Base-by-base conservation (phyloP, 176 grass and related monocot species). In the Areca catechu region DNA sequence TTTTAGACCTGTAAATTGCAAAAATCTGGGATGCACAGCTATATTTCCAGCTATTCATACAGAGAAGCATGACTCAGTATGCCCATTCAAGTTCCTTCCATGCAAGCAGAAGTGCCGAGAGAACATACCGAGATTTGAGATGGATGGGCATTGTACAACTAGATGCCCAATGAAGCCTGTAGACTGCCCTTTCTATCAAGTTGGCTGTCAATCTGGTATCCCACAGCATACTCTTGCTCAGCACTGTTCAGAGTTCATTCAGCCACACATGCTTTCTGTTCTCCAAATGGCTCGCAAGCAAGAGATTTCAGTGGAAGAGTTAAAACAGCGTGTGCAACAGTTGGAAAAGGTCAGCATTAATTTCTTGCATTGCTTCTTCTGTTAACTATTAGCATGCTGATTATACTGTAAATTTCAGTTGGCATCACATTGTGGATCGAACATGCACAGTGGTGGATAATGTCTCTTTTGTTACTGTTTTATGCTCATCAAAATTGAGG, bases 171-270 rank as follows among this genome's bases (percentile, higher is more conserved):
- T 91, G 86, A 90, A 79, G 30, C 57, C 91, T 69, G 73, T 88
- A 22, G 85, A 91, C 56, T 97, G 92, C 59, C 86, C 92, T 28
- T 96, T 88, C 54, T 66, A 77, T 58, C 71, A 72, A 67, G 80
- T 82, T 73, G 92, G 92, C 49, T 97, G 86, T 66, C 77, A 91
- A 70, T 80, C 72, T 34, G 63, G 75, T 24, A 85, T 97, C 73
- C 83, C 86, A 1, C 84, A 71, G 53, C 78, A 81, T 64, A 82
- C 76, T 71, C 80, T 88, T 51, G 78, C 82, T 56, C 82, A 59
- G 50, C 92, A 97, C 74, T 85, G 74, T 74, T 73, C 54, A 0
- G 73, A 82, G 16, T 69, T 77, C 73, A 68, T 90, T 59, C 83
- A 90, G 53, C 75, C 63, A 0, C 92, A 91, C 68, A 18, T 88